Percentiles rank a stretch among this genome's conserved stretches.
Conservation (phyloP, 1,284 basidiomycete genomes). For the Agroathelia rolfsii region DNA sequence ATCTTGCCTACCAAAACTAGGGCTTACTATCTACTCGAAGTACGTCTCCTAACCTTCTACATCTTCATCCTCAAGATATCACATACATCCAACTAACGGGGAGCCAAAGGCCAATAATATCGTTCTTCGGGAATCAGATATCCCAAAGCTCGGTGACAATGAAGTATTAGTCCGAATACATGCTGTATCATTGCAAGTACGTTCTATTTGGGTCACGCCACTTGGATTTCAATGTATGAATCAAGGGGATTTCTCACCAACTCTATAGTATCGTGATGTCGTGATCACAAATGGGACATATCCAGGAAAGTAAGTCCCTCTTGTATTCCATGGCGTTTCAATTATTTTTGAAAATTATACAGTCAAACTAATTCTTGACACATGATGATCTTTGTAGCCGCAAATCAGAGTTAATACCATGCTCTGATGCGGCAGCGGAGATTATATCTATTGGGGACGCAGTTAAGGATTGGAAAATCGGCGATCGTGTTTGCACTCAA, state of each 20-base stretch:
- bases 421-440: constrained; percentile 57
- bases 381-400: constrained; percentile 12
- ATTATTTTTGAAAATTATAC: constrained; percentile 11
- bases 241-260: not conserved
- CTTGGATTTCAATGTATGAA: not conserved
- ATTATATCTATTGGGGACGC: constrained; percentile 42
- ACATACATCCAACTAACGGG: too few relatives aligned
- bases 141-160: constrained; percentile 24
- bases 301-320: constrained; percentile 13
- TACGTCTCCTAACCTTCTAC: too few relatives aligned
- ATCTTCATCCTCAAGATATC: too few relatives aligned
- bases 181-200: constrained; percentile 38
- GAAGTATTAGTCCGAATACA: constrained; percentile 42
- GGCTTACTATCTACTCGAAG: too few relatives aligned
- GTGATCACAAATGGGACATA: constrained; percentile 26
- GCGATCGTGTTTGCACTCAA: constrained; percentile 46
- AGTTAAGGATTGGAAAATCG: constrained; percentile 37
- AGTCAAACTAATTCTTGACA: too few relatives aligned
- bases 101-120: too few relatives aligned
- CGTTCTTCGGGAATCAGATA: constrained; percentile 19
- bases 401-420: constrained; percentile 30
- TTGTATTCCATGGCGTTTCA: not conserved
- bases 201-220: too few relatives aligned
- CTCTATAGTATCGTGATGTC: constrained; percentile 34
- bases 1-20: too few relatives aligned